These are phyloP conservation scores for Diaporthe sp. DNA, from an alignment of 2,329 filamentous ascomycete species.

Conservation along the genomic window DNA sequence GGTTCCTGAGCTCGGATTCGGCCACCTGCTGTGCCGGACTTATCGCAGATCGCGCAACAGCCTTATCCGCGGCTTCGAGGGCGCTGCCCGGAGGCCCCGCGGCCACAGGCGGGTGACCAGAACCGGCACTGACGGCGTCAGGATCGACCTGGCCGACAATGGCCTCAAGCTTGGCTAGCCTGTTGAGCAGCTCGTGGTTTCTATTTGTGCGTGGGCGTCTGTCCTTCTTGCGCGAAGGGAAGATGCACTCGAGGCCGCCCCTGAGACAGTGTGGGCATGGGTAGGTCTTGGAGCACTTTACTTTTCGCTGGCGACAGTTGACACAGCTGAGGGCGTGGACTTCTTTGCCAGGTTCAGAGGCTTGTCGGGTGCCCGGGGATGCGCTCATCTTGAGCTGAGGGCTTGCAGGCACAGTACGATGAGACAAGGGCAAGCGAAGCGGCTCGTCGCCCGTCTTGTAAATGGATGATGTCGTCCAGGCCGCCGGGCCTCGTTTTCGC, in stretches of 20 bases:
- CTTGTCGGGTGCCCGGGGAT: conserved; percentile 30
- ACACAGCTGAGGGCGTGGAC: conserved; percentile 58
- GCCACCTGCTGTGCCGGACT: neutral
- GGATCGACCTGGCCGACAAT: conserved; percentile 57
- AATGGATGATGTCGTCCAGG: conserved; percentile 15
- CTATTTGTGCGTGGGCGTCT: conserved; percentile 52
- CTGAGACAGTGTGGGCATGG: conserved; percentile 66
- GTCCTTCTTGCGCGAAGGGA: conserved; percentile 56
- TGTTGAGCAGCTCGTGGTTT: conserved; percentile 55
- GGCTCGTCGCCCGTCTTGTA: neutral
- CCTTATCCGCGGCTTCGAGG: neutral
- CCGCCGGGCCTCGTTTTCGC: neutral
- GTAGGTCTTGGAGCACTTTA: conserved; percentile 67
- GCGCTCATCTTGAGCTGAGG: conserved; percentile 21
- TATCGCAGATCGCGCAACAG: neutral
- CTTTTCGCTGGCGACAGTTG: conserved; percentile 71
- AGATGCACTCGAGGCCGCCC: conserved; percentile 57
- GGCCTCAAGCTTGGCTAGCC: conserved; percentile 55
- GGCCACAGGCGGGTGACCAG: neutral
- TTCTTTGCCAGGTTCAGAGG: conserved; percentile 24
- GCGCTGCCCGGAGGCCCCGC: neutral
- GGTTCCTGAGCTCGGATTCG: conserved; percentile 20
- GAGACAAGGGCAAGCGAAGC: neutral
- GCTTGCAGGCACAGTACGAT: neutral
- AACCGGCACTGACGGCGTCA: conserved; percentile 35